Evolutionary conservation across 2,329 filamentous ascomycete genomes (phyloP).

Genomic region (Diaporthe sp.): DNA sequence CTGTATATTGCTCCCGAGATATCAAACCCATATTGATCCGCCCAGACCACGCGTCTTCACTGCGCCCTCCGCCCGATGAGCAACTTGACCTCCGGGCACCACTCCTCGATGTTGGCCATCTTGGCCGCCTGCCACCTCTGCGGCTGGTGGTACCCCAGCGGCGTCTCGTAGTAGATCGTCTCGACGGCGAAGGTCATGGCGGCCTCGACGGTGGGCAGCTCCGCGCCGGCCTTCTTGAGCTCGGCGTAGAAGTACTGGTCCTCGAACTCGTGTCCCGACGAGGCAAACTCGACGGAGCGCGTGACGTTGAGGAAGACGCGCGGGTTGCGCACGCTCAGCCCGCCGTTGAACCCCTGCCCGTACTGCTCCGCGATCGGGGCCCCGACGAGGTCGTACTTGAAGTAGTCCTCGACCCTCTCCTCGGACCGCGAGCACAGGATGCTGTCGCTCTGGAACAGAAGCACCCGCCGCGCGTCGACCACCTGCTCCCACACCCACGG

Average conservation of each 20-base stretch:
- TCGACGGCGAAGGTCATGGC: conserved; percentile 50
- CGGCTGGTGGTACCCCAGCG: conserved; percentile 48
- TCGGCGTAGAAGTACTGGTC: conserved; percentile 51
- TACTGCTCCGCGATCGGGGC: conserved; percentile 48
- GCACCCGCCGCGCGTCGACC: conserved; percentile 47
- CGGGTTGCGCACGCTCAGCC: conserved; percentile 51
- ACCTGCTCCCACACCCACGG: conserved; percentile 53
- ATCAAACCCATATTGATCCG: conserved; percentile 1
- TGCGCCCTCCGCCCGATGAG: conserved; percentile 40
- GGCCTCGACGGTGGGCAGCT: conserved; percentile 46
- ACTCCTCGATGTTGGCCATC: conserved; percentile 38
- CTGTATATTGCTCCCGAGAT: neutral
- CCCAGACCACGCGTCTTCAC: neutral
- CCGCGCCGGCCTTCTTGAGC: conserved; percentile 45
- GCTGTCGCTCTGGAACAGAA: conserved; percentile 53
- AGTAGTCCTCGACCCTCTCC: conserved; percentile 49
- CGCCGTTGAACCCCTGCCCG: conserved; percentile 50
- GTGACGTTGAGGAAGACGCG: conserved; percentile 45
- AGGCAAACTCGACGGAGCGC: conserved; percentile 42
- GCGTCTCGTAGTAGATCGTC: conserved; percentile 48
- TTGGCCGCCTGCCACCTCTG: conserved; percentile 41
- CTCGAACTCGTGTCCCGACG: conserved; percentile 47
- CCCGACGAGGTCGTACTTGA: conserved; percentile 51
- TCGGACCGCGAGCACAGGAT: conserved; percentile 50
- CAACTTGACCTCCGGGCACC: conserved; percentile 43